phyloP scores from a whole-genome alignment of 2,329 filamentous ascomycete genomes.

The Colletotrichum godetiae region DNA sequence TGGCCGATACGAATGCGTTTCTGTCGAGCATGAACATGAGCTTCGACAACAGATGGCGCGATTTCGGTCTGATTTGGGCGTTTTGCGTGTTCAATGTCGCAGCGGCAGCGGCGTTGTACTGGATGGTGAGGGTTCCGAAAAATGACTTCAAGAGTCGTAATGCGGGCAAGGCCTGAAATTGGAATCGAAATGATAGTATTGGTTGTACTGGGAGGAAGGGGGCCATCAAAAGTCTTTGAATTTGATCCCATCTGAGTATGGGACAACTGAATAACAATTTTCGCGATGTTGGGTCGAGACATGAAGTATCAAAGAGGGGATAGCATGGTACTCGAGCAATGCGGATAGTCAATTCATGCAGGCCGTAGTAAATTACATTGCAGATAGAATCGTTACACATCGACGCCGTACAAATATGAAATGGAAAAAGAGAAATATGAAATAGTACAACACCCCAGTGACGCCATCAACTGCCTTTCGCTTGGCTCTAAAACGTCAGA shows the following conservation, averaged over 20 bases:
- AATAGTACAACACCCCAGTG: background rate
- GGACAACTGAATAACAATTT: rapidly evolving
- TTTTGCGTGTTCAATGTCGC: conserved; percentile 63
- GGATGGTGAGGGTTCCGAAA: conserved; percentile 49
- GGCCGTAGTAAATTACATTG: conserved; percentile 21
- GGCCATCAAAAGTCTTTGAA: background rate
- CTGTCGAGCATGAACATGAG: conserved; percentile 52
- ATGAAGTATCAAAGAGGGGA: background rate
- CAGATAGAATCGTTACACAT: background rate
- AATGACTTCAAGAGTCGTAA: conserved; percentile 31
- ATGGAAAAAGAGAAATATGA: background rate
- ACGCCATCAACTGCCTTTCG: background rate
- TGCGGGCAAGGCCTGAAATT: background rate
- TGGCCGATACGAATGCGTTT: conserved; percentile 51
- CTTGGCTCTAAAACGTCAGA: background rate
- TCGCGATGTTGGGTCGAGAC: background rate
- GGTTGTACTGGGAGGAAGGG: background rate
- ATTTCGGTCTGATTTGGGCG: conserved; percentile 65
- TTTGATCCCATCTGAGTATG: background rate
- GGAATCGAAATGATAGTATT: too few relatives aligned
- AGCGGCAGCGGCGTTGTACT: conserved; percentile 60
- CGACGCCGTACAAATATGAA: background rate
- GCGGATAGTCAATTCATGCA: conserved; percentile 2
- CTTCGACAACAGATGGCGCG: conserved; percentile 63
- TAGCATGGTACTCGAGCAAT: background rate